Percentiles rank a stretch among this genome's conserved stretches.
Conservation (phyloP, 2,329 filamentous ascomycete genomes). For the Penicillium sp. region DNA sequence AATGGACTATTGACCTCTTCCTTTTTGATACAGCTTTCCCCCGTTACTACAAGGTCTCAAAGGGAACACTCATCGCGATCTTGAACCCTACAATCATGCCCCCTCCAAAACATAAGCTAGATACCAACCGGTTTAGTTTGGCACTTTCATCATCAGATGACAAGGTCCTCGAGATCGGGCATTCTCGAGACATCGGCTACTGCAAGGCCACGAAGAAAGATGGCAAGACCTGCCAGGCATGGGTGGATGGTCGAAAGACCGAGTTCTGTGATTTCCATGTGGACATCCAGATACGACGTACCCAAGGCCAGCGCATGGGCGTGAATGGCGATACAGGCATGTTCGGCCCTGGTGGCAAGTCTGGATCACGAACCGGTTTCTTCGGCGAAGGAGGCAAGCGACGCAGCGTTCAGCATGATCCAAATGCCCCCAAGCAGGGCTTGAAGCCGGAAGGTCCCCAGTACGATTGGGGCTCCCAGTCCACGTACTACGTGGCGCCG, state of each 20-base stretch:
- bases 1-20: conserved; percentile 87
- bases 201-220: conserved; percentile 85
- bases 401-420: conserved; percentile 1
- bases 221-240: conserved; percentile 73
- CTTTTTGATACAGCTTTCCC: conserved; percentile 89
- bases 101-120: conserved; percentile 69
- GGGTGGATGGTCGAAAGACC: conserved; percentile 86
- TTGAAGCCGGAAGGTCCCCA: conserved; percentile 37
- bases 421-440: conserved; percentile 19
- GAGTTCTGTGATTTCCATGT: conserved; percentile 93
- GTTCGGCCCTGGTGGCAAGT: conserved; percentile 40
- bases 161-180: conserved; percentile 84
- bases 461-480: conserved; percentile 43
- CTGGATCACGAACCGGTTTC: conserved; percentile 44
- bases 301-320: conserved; percentile 68
- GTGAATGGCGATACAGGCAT: conserved; percentile 67
- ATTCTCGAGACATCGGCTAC: conserved; percentile 78
- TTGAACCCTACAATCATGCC: conserved; percentile 91
- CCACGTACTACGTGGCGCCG: conserved; percentile 46
- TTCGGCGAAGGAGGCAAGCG: conserved; percentile 26
- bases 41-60: conserved; percentile 87
- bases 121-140: conserved; percentile 81
- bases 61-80: conserved; percentile 88
- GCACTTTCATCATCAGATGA: conserved; percentile 84
- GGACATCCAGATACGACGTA: conserved; percentile 73